A percentile compares a stretch with the other conserved stretches of the same genome.
These are phyloP conservation scores for Beauveria sp. DNA, from an alignment of 2,329 filamentous ascomycete species.

Conservation along the genomic window DNA sequence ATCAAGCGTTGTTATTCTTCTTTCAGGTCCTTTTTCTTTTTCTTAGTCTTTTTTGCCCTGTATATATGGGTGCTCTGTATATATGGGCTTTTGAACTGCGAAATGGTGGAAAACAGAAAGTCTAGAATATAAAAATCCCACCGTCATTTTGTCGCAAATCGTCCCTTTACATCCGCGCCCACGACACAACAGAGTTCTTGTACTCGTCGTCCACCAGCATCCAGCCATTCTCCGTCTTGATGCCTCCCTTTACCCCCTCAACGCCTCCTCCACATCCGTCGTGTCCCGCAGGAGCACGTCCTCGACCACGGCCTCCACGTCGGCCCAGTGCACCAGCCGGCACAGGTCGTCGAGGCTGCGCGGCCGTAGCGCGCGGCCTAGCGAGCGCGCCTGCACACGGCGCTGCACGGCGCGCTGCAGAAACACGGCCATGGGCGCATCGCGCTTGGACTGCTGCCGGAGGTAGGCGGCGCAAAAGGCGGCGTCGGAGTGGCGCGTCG, in stretches of 20 bases:
- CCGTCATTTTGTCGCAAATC: too few relatives aligned
- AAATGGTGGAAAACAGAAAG: too few relatives aligned
- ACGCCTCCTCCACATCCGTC: conserved; percentile 13
- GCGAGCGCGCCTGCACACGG: conserved; percentile 15
- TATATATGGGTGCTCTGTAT: too few relatives aligned
- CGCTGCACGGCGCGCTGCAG: conserved; percentile 25
- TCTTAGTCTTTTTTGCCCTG: too few relatives aligned
- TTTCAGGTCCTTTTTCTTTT: too few relatives aligned
- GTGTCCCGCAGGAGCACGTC: conserved; percentile 22
- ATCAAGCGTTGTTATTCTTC: too few relatives aligned
- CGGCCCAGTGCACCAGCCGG: conserved; percentile 23
- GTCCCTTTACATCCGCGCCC: too few relatives aligned
- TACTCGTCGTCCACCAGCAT: too few relatives aligned
- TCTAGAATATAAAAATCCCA: too few relatives aligned
- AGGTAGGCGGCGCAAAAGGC: conserved; percentile 26
- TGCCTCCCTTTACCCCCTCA: conserved; percentile 13
- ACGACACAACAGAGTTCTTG: neutral
- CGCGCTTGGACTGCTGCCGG: conserved; percentile 28
- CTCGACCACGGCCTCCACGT: conserved; percentile 26
- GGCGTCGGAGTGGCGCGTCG: conserved; percentile 26
- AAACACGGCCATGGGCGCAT: conserved; percentile 25
- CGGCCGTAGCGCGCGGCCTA: conserved; percentile 11
- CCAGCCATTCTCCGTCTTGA: too few relatives aligned
- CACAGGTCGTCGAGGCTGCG: conserved; percentile 27
- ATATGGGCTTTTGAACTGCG: too few relatives aligned